Base-by-base conservation (phyloP, 495 filamentous ascomycete species). In the Neurospora terricola region DNA sequence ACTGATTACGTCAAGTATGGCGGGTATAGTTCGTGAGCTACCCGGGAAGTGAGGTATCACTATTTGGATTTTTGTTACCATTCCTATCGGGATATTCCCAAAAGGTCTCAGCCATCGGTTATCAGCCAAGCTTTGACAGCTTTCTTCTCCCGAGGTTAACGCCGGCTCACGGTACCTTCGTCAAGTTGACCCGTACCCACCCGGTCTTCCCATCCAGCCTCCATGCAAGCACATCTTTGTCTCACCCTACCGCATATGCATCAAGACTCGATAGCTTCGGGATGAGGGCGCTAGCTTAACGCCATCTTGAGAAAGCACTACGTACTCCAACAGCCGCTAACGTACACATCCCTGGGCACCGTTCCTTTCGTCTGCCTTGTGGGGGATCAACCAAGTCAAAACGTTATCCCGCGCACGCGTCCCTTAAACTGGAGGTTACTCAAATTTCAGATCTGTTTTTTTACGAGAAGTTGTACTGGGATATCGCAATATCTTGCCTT, bases 171-270 rank as follows among this genome's bases (percentile, higher is more conserved):
- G 42, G 36, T 38, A 71, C 14, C 54, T 62, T 16, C 5, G 5
- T 62, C 6, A 30, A 62, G 21, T 16, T 30, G 54, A 62, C 54
- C 54, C 54, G 54, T 62, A 62, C 54, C 54, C 54, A 62, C 12
- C 54, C 48, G 21, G 48, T 59, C 48, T 59, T 27, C 48, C 48
- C 23, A 48, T 27, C 48, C 40, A 73, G 71, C 39, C 71, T 69
- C 59, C 74, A 73, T 76, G 73, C 75, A 75, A 71, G 73, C 43
- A 54, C 75, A 69, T 70, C 73, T 71, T 73, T 71, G 42, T 38
- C 70, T 8, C 8, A 23, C 54, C 38, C 54, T 37, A 59, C 69
- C 72, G 73, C 75, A 76, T 76, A 73, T 76, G 75, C 75, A 75
- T 48, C 72, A 71, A 76, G 39, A 16, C 70, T 45, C 54, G 68